Percentiles rank a stretch among this genome's conserved stretches.
Evolutionary conservation across 306 rosid species (phyloP).

Genomic region (Dryas octopetala): DNA sequence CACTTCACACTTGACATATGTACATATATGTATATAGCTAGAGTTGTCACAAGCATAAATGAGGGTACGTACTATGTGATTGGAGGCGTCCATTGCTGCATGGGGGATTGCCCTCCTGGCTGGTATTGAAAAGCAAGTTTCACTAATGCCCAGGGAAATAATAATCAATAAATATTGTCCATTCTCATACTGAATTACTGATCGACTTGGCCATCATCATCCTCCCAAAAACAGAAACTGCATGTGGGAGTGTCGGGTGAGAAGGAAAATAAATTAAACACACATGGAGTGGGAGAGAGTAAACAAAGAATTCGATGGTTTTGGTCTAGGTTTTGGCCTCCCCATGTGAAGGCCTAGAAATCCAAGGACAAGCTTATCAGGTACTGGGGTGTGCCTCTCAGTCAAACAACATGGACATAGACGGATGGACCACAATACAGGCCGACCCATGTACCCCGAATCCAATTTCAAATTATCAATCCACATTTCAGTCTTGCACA

Average conservation of each 20-base stretch:
- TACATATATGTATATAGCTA: too few species aligned
- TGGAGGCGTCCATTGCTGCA: not conserved
- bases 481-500: not conserved
- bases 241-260: constrained; percentile 59
- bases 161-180: constrained; percentile 27
- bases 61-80: not conserved
- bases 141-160: constrained; percentile 18
- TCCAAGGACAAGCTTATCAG: constrained; percentile 28
- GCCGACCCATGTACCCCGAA: not conserved
- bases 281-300: constrained; percentile 17
- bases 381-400: constrained; percentile 27
- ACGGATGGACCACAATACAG: too few species aligned
- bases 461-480: not conserved
- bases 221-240: constrained; percentile 25
- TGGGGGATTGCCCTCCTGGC: too few species aligned
- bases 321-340: constrained; percentile 34
- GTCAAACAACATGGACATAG: constrained; percentile 34
- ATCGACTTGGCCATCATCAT: constrained; percentile 19
- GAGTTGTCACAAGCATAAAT: too few species aligned
- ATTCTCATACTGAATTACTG: not conserved
- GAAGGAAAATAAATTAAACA: constrained; percentile 34
- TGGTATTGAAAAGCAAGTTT: constrained; percentile 14
- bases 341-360: constrained; percentile 47
- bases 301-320: constrained; percentile 38
- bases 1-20: too few species aligned